Percentiles rank a stretch among this genome's conserved stretches.
These are phyloP conservation scores for Tardiomyces depauwii DNA, from an alignment of 1,139 yeast genomes.

Conservation along the genomic window DNA sequence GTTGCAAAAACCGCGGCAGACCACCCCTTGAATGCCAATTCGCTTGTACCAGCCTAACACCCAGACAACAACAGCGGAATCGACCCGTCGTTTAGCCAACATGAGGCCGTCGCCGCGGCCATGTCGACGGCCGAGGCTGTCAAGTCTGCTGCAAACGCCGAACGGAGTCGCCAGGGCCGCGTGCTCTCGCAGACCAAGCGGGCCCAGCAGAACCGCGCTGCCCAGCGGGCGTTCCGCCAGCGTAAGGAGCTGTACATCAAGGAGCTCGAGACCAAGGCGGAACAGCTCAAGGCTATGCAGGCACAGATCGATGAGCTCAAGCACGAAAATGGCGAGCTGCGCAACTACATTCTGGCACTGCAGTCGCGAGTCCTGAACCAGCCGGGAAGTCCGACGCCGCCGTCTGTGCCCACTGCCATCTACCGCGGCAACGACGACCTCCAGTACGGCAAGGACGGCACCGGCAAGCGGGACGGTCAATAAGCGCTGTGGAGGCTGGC, in stretches of 20 bases:
- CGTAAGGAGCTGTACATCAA: constrained; percentile 69
- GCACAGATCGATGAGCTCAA: constrained; percentile 53
- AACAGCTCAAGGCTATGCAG: constrained; percentile 46
- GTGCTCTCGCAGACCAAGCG: constrained; percentile 59
- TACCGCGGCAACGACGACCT: not conserved
- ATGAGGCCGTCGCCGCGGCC: not conserved
- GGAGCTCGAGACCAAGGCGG: constrained; percentile 62
- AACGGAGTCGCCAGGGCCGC: constrained; percentile 20
- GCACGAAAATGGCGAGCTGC: constrained; percentile 57
- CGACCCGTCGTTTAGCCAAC: not conserved
- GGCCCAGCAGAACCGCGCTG: constrained; percentile 81
- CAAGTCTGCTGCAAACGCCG: not conserved
- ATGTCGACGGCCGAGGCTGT: not conserved
- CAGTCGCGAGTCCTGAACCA: constrained; percentile 52
- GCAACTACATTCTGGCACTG: constrained; percentile 60
- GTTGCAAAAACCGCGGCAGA: too few relatives aligned
- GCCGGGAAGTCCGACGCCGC: constrained; percentile 11
- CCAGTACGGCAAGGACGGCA: not conserved
- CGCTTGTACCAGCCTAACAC: not conserved
- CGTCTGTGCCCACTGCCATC: not conserved
- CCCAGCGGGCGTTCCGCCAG: constrained; percentile 79
- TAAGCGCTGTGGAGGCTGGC: not conserved
- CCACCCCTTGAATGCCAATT: not conserved
- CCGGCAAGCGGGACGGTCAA: not conserved
- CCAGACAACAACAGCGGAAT: not conserved